These are phyloP conservation scores for Peronospora tabacina DNA, from an alignment of 352 stramenopile genomes.

Conservation along the genomic window DNA sequence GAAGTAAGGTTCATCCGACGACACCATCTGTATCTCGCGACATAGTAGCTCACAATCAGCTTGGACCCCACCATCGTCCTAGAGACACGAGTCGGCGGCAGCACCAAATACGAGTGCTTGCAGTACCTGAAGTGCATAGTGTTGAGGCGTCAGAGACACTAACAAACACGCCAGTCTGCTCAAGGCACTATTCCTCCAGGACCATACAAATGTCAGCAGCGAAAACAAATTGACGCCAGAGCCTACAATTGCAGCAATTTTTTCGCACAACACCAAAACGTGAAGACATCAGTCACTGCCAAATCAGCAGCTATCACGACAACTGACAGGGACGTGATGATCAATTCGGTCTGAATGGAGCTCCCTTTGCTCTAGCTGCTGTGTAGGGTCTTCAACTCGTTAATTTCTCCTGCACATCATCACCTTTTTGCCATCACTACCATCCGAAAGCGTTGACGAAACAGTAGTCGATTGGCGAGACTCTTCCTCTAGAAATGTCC, in stretches of 20 bases:
- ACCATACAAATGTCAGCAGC: conserved; percentile 16
- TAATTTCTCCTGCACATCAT: neutral
- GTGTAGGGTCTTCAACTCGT: too few species aligned
- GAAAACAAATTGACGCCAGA: conserved; percentile 23
- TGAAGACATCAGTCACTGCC: too few species aligned
- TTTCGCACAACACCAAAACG: conserved; percentile 4
- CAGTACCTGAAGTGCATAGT: conserved; percentile 17
- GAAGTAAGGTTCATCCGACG: conserved; percentile 7
- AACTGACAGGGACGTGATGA: too few species aligned
- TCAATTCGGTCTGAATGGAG: too few species aligned
- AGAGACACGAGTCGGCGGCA: conserved; percentile 10
- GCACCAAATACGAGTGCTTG: conserved; percentile 23
- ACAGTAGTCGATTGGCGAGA: neutral
- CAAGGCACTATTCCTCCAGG: conserved; percentile 11
- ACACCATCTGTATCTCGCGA: conserved; percentile 15
- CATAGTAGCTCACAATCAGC: conserved; percentile 12
- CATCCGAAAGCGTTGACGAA: neutral
- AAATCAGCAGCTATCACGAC: too few species aligned
- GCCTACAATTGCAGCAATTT: conserved; percentile 8
- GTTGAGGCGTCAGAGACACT: conserved; percentile 18
- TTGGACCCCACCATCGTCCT: neutral
- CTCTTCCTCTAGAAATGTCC: neutral
- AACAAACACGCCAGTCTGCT: conserved; percentile 12
- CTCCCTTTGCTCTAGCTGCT: too few species aligned
- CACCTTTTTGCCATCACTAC: neutral